A percentile compares a stretch with the other conserved stretches of the same genome.
Evolutionary conservation across 768 basidiomycete genomes (phyloP).

Genomic region (Podaxis rugospora): DNA sequence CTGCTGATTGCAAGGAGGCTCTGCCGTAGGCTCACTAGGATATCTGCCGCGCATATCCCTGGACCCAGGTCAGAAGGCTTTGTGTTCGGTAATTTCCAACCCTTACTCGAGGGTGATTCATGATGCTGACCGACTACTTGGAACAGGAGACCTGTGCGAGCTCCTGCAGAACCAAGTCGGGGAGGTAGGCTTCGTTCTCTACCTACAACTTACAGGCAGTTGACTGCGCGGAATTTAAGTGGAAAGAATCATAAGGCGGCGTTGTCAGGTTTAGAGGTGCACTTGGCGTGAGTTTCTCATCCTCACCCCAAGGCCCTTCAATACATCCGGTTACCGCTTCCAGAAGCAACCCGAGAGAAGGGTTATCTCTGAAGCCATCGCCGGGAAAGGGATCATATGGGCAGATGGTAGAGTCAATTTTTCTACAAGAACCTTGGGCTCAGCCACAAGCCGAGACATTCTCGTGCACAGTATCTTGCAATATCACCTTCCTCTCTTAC

Average conservation of each 20-base stretch:
- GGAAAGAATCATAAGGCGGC: conserved; percentile 40
- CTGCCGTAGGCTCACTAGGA: conserved; percentile 27
- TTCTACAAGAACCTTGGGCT: conserved; percentile 23
- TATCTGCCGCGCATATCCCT: conserved; percentile 29
- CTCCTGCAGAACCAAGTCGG: conserved; percentile 29
- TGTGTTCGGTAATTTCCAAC: conserved; percentile 29
- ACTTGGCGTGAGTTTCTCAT: conserved; percentile 27
- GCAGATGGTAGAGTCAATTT: conserved; percentile 29
- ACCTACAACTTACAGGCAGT: neutral
- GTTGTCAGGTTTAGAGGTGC: conserved; percentile 32
- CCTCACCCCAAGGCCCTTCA: conserved; percentile 38
- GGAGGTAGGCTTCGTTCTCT: conserved; percentile 19
- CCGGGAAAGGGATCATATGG: conserved; percentile 33
- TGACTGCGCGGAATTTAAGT: conserved; percentile 32
- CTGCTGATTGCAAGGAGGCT: conserved; percentile 19
- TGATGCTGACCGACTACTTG: neutral
- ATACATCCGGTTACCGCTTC: conserved; percentile 41
- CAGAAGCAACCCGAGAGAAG: conserved; percentile 33
- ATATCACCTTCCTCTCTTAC: conserved; percentile 15
- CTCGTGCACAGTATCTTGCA: conserved; percentile 29
- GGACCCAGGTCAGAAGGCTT: conserved; percentile 33
- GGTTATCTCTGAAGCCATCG: conserved; percentile 29
- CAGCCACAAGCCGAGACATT: conserved; percentile 24
- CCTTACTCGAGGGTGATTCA: neutral
- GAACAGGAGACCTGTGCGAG: conserved; percentile 24